Base-by-base conservation (phyloP, 768 basidiomycete genomes). In the Termitomyces titanicus region DNA sequence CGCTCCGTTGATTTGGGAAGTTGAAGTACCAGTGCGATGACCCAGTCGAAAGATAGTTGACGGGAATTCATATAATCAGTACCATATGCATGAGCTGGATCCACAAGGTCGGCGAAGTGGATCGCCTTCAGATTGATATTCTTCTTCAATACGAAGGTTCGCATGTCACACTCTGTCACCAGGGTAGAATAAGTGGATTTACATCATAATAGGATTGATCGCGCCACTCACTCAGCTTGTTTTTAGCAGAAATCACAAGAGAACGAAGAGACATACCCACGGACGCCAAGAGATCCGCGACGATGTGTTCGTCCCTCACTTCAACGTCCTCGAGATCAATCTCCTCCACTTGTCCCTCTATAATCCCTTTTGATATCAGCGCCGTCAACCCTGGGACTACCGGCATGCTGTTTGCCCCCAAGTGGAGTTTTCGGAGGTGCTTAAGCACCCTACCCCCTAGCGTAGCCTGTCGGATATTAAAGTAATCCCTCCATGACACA, bases 61-160 rank as follows among this genome's bases (percentile, higher is more conserved):
- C 12, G 31, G 9, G 15, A 17, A 17, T 22, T 11, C 34, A 11
- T 44, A 39, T 35, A 18, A 11, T 8, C 10, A 18, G 25, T 13
- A 4, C 54, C 25, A 22, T 61, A 50, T 5, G 8, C n/a, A n/a
- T n/a, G n/a, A n/a, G n/a, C 47, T 12, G 60, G 56, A 38, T 61
- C 60, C 13, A 61, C 56, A 5, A 61, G 60, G 31, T 61, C 47
- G 12, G 46, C n/a, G 33, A 61, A 61, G 40, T 58, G 56, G 18
- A 58, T 33, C 3, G 53, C 42, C 12, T 40, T 47, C 2, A 61
- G 18, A 31, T 44, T 43, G 22, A 15, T 31, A 50, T 61, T 61
- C 24, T 49, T 46, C 15, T 31, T 18, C 25, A 55, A 31, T 8
- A 40, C 44, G 13, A 61, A 48, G 11, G 45, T 34, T 22, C n/a